Evolutionary conservation across 73 alveolate species (phyloP), one percentile per base, ranked within the genome.

Genomic region (Stentor coeruleus): DNA sequence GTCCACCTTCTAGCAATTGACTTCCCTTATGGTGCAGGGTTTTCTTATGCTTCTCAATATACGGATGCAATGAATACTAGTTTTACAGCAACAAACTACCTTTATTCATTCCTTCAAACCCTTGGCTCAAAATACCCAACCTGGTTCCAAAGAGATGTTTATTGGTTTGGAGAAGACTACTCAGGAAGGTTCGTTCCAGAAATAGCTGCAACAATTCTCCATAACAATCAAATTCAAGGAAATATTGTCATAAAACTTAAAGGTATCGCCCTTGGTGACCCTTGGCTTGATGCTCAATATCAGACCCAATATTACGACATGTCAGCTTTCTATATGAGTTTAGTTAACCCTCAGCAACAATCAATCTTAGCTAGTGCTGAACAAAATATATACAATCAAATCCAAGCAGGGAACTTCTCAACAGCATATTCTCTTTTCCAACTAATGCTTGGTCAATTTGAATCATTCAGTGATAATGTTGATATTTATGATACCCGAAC

Each of bases 121-220:
- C 81, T 88, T 33, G 82, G 83, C 42, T 81, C n/a, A 33, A 66
- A 85, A 73, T 86, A 75, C 3, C 83, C 83, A 38, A 75, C 66
- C 39, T 75, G 83, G 83, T 75, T 75, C 26, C 3, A 82, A 31
- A 87, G 90, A 81, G 91, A 84, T 1, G 90, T 95, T 79, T 90
- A 86, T 80, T 88, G 93, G 40, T 66, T 97, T 74, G 99, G 99
- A 26, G 96, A 91, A 74, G 84, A 95, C 76, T 95, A 95, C 90
- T 98, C 97, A 41, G 99, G 99, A 0, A 95, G 91, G 66, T 95
- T 85, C 82, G 90, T 95, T 81, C 99, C 99, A 3, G 89, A 90
- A 33, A 83, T 89, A 41, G 82, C 91, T 15, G 85, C 85, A 55
- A 75, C 74, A 81, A 41, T 90, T 38, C 66, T 49, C 6, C 6